Evolutionary conservation across 78 protist species (phyloP).

Genomic region (Dictyostelium capitatum): DNA sequence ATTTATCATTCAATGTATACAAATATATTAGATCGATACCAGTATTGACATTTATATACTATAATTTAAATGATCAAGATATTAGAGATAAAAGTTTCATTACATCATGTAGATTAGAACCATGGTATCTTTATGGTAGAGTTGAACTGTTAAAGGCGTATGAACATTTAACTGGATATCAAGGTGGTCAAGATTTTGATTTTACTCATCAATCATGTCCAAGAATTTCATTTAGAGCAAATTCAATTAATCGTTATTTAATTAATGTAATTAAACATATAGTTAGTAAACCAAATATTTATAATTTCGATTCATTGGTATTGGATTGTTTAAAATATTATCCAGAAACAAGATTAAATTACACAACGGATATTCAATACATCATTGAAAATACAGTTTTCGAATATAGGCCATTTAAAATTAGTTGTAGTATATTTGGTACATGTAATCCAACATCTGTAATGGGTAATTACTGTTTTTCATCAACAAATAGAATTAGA

Average conservation of each 20-base stretch:
- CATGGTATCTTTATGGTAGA: constrained; percentile 13
- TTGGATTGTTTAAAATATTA: constrained; percentile 13
- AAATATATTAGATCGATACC: constrained; percentile 10
- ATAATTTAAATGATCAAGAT: neutral
- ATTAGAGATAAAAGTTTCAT: constrained; percentile 14
- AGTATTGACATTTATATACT: constrained; percentile 1
- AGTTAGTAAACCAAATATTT: neutral
- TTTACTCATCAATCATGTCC: constrained; percentile 15
- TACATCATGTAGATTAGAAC: constrained; percentile 2
- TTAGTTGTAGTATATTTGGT: constrained; percentile 16
- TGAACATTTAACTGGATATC: neutral
- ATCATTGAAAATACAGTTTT: neutral
- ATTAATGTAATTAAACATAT: neutral
- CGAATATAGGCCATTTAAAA: constrained; percentile 3
- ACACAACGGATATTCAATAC: neutral
- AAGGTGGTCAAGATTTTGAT: constrained; percentile 11
- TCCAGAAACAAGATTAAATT: neutral
- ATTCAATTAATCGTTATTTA: neutral
- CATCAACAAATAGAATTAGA: constrained; percentile 11
- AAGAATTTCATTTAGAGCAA: neutral
- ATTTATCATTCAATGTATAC: constrained; percentile 2
- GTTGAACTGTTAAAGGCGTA: neutral
- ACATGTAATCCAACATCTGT: neutral
- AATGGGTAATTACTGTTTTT: constrained; percentile 4
- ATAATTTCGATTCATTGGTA: constrained; percentile 10